Percentiles rank a stretch among this genome's conserved stretches.
These are phyloP conservation scores for Blastomyces parvus DNA, from an alignment of 2,329 filamentous ascomycete species.

Conservation along the genomic window DNA sequence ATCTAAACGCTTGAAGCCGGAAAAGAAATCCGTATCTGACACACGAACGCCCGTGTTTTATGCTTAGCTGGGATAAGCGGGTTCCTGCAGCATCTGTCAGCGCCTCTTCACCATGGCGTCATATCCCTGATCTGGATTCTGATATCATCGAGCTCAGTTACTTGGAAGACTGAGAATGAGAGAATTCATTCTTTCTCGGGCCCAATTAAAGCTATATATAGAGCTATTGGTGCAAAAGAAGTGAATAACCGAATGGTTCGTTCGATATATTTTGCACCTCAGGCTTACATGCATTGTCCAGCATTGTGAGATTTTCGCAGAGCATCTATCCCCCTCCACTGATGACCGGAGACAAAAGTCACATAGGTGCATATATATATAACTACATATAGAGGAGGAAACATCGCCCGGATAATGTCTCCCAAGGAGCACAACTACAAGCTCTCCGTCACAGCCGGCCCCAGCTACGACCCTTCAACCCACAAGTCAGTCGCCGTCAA, in stretches of 20 bases:
- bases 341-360: neutral
- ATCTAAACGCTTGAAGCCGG: too few relatives aligned
- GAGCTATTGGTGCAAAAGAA: neutral
- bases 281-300: neutral
- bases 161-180: neutral
- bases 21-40: too few relatives aligned
- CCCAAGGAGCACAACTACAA: conserved; percentile 44
- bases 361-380: neutral
- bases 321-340: neutral
- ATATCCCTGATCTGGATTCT: neutral
- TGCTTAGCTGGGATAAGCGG: neutral
- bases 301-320: neutral
- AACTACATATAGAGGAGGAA: neutral
- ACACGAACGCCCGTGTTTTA: neutral
- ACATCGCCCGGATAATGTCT: neutral
- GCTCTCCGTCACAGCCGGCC: conserved; percentile 71
- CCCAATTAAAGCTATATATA: neutral
- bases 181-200: neutral
- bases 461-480: conserved; percentile 61
- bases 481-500: conserved; percentile 73
- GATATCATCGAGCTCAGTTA: neutral
- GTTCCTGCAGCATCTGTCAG: neutral
- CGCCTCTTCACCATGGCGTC: neutral
- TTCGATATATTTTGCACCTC: neutral
- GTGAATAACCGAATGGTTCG: neutral